Conservation (phyloP, 306 rosid species). For the Pueraria montana region DNA sequence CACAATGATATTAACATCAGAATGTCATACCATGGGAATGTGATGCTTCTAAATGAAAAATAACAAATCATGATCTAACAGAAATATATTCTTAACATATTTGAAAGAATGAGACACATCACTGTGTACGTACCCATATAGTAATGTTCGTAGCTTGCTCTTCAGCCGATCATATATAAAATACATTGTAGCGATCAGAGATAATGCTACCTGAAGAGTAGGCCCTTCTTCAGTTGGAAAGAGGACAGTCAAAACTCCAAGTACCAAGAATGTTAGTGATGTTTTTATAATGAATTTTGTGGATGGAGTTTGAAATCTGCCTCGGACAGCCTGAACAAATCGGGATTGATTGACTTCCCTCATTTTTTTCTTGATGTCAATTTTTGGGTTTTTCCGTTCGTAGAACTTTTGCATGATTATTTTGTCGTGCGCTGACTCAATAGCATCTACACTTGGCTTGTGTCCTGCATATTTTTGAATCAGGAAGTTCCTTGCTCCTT, state of each 20-base stretch:
- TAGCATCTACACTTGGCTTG: constrained; percentile 91
- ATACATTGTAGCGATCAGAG: constrained; percentile 85
- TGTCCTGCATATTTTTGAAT: constrained; percentile 84
- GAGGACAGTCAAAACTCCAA: constrained; percentile 80
- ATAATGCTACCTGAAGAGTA: constrained; percentile 92
- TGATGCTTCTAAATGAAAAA: constrained; percentile 28
- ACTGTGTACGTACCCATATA: constrained; percentile 79
- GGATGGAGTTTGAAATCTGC: constrained; percentile 85
- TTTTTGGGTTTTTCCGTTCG: constrained; percentile 84
- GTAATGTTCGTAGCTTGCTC: constrained; percentile 76
- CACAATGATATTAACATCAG: constrained; percentile 1
- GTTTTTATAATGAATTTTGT: constrained; percentile 82
- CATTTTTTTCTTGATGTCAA: constrained; percentile 83
- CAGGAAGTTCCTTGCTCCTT: constrained; percentile 92
- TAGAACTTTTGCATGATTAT: constrained; percentile 88
- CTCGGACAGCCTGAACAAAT: constrained; percentile 75
- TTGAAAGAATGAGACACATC: constrained; percentile 31
- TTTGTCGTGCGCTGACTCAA: constrained; percentile 95
- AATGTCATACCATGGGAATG: constrained; percentile 20
- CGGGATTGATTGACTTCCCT: constrained; percentile 84
- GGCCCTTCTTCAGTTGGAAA: constrained; percentile 99
- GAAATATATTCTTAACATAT: constrained; percentile 29
- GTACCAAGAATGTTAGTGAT: constrained; percentile 69
- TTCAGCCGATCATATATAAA: constrained; percentile 81
- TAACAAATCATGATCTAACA: constrained; percentile 11